These are phyloP conservation scores for Rhododendron kiyosumense DNA, from an alignment of 148 eudicot species.

Conservation along the genomic window DNA sequence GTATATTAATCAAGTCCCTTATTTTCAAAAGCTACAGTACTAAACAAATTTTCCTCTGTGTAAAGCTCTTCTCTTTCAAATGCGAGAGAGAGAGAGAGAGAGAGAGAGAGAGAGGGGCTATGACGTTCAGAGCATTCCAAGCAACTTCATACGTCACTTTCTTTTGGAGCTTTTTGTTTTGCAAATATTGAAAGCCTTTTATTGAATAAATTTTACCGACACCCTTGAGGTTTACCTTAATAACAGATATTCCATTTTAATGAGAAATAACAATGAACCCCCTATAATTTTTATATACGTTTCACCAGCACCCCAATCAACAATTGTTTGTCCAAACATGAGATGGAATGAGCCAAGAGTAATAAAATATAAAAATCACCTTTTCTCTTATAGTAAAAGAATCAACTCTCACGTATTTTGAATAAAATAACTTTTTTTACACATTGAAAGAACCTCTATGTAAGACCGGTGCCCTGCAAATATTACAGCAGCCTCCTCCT, in stretches of 20 bases:
- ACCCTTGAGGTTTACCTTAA: background rate
- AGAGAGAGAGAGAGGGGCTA: background rate
- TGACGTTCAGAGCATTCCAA: slow-evolving; percentile 31
- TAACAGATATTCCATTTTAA: background rate
- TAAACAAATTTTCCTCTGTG: background rate
- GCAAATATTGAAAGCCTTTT: slow-evolving; percentile 5
- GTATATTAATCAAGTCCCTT: slow-evolving; percentile 11
- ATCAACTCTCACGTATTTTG: too few species aligned
- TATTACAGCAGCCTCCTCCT: too few species aligned
- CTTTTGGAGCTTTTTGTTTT: slow-evolving; percentile 15
- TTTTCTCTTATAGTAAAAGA: too few species aligned
- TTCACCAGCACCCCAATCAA: background rate
- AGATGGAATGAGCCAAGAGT: background rate
- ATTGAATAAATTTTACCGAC: background rate
- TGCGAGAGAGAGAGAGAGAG: background rate
- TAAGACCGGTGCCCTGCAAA: too few species aligned
- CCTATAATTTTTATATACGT: background rate
- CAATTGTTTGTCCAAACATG: too few species aligned
- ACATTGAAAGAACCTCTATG: background rate
- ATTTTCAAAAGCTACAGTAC: background rate
- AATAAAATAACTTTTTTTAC: too few species aligned
- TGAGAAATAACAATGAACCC: too few species aligned
- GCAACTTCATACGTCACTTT: slow-evolving; percentile 37
- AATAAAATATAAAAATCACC: background rate
- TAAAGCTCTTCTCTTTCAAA: background rate